Conservation (phyloP, 2,329 filamentous ascomycete genomes). For the Alternaria triticimaculans region DNA sequence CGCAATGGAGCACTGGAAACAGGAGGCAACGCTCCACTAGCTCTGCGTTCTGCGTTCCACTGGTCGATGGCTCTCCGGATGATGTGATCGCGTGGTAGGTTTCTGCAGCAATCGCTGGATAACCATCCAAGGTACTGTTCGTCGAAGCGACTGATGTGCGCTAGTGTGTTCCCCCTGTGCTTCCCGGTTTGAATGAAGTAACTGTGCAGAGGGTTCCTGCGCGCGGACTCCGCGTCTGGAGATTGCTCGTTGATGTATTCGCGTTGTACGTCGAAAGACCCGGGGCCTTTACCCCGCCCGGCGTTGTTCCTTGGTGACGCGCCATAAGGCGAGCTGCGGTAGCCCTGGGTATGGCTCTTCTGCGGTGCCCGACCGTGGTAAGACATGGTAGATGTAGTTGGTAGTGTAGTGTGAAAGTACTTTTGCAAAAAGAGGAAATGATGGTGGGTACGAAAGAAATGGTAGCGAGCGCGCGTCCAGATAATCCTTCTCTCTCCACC, state of each 20-base stretch:
- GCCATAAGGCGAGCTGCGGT: neutral
- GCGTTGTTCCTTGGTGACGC: neutral
- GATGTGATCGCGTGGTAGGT: neutral
- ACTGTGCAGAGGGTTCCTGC: neutral
- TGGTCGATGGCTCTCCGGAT: neutral
- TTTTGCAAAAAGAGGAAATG: neutral
- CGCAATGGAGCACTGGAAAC: neutral
- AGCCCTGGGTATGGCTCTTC: neutral
- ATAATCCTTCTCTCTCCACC: no score
- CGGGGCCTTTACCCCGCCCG: neutral
- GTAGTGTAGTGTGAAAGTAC: neutral
- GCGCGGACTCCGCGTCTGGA: neutral
- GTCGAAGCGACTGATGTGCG: neutral
- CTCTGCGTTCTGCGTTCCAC: neutral
- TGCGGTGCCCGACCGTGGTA: neutral
- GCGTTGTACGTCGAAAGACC: neutral
- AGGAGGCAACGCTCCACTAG: neutral
- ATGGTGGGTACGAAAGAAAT: neutral
- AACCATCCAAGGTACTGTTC: neutral
- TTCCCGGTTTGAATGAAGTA: neutral
- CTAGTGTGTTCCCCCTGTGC: neutral
- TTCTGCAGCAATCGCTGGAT: neutral
- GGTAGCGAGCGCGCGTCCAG: neutral
- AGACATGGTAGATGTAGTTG: neutral
- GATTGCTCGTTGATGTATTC: neutral